Conservation (phyloP, 1,284 basidiomycete genomes). For the Calocybe gambosa region DNA sequence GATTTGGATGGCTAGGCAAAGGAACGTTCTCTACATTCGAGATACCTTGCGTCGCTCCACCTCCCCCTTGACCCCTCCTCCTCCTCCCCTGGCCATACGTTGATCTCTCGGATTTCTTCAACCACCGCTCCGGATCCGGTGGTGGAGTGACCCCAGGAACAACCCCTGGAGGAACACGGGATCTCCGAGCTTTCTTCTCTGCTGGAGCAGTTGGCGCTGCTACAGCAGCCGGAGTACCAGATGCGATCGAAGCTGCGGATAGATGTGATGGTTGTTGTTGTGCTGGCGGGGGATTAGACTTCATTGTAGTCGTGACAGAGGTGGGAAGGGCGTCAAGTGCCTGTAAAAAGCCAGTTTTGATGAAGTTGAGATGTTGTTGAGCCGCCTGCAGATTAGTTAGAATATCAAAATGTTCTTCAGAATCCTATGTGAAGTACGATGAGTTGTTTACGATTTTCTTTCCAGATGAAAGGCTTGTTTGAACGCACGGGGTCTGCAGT, state of each 20-base stretch:
- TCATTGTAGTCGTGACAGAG: conserved; percentile 45
- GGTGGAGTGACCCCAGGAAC: conserved; percentile 65
- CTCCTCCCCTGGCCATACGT: conserved; percentile 71
- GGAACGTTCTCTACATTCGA: conserved; percentile 29
- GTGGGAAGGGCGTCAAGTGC: conserved; percentile 54
- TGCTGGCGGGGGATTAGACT: conserved; percentile 48
- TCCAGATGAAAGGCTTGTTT: conserved; percentile 12
- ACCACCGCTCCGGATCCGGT: conserved; percentile 15
- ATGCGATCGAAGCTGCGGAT: conserved; percentile 22
- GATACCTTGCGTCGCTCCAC: conserved; percentile 63
- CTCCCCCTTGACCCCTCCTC: conserved; percentile 52
- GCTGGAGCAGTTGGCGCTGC: background rate
- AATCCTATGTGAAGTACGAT: conserved; percentile 39
- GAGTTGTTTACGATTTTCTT: background rate
- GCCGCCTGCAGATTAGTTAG: conserved; percentile 77
- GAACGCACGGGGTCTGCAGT: conserved; percentile 66
- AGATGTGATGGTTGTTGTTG: conserved; percentile 32
- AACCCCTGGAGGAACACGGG: conserved; percentile 66
- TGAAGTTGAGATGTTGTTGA: conserved; percentile 76
- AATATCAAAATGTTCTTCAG: conserved; percentile 85
- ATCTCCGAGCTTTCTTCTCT: conserved; percentile 53
- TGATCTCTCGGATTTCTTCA: conserved; percentile 44
- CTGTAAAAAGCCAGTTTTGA: conserved; percentile 61
- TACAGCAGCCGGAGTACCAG: conserved; percentile 17
- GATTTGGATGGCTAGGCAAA: conserved; percentile 19